Conservation (phyloP, 352 stramenopile species). For the Globisporangium middletonii region DNA sequence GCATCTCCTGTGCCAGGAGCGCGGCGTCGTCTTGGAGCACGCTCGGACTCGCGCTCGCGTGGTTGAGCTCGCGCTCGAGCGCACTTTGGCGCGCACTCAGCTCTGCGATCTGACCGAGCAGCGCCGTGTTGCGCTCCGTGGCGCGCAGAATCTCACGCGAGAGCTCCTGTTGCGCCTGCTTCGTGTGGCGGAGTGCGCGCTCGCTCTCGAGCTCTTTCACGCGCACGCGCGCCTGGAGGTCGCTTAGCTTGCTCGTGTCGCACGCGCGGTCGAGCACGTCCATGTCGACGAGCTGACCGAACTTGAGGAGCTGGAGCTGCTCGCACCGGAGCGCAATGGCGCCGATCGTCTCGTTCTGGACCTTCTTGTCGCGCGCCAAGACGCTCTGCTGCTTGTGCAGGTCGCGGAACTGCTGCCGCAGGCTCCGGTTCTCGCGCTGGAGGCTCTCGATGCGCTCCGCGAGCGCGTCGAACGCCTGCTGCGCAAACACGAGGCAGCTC, state of each 20-base stretch:
- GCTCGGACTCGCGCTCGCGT: slow-evolving; percentile 31
- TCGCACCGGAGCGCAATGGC: slow-evolving; percentile 60
- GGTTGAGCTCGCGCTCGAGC: slow-evolving; percentile 87
- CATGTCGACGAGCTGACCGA: slow-evolving; percentile 77
- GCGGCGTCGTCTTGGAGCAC: slow-evolving; percentile 47
- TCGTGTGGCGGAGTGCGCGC: slow-evolving; percentile 30
- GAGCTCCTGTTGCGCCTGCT: slow-evolving; percentile 52
- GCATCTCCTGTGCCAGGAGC: slow-evolving; percentile 65
- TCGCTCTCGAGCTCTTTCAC: slow-evolving; percentile 72
- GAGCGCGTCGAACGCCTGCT: slow-evolving; percentile 51
- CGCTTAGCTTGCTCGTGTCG: slow-evolving; percentile 57
- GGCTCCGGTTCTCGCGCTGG: slow-evolving; percentile 74
- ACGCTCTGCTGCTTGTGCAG: slow-evolving; percentile 84
- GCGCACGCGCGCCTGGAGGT: slow-evolving; percentile 68
- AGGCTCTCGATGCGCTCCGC: slow-evolving; percentile 73
- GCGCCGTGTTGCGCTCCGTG: slow-evolving; percentile 80
- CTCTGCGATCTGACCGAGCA: slow-evolving; percentile 70
- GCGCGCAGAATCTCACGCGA: slow-evolving; percentile 71
- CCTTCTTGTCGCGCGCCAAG: slow-evolving; percentile 73
- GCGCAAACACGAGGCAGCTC: slow-evolving; percentile 69
- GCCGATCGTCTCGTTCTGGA: slow-evolving; percentile 63
- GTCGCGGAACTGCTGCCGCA: slow-evolving; percentile 86
- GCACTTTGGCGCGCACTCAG: slow-evolving; percentile 71
- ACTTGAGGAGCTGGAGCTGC: slow-evolving; percentile 81
- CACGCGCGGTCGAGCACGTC: slow-evolving; percentile 86